Evolutionary conservation across 352 stramenopile species (phyloP).

Genomic region (Globisporangium okanoganense): DNA sequence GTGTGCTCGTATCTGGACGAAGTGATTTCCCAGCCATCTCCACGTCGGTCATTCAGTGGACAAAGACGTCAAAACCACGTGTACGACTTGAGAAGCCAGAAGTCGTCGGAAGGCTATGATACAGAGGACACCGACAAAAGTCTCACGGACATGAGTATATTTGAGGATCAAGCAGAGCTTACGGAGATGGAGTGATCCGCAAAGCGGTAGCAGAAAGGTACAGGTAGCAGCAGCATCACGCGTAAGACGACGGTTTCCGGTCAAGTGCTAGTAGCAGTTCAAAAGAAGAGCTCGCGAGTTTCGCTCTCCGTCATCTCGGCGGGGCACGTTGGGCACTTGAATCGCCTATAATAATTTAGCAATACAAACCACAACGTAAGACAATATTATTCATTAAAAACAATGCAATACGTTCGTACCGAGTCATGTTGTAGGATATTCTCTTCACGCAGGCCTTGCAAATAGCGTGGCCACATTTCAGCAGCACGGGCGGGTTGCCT

Average conservation of each 20-base stretch:
- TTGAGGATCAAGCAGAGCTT: conserved; percentile 6
- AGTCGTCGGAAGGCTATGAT: background rate
- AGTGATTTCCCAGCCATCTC: conserved; percentile 3
- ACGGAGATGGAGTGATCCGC: conserved; percentile 3
- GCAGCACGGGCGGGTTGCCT: conserved; percentile 77
- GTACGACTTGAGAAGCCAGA: background rate
- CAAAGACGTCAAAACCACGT: background rate
- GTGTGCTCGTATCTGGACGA: conserved; percentile 13
- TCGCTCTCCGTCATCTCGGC: conserved; percentile 76
- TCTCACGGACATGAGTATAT: conserved; percentile 16
- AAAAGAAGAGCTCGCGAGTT: conserved; percentile 75
- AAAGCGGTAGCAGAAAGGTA: conserved; percentile 1
- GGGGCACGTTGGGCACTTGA: conserved; percentile 88
- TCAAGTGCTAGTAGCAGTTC: conserved; percentile 2
- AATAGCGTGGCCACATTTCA: conserved; percentile 87
- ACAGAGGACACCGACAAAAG: conserved; percentile 16
- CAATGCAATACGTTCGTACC: conserved; percentile 24
- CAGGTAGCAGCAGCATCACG: background rate
- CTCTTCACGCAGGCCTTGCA: conserved; percentile 76
- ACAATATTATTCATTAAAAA: background rate
- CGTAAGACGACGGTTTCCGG: background rate
- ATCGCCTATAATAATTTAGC: conserved; percentile 35
- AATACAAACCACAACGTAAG: conserved; percentile 1
- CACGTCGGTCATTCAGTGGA: background rate
- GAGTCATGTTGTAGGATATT: conserved; percentile 79